Conservation (phyloP, 2,329 filamentous ascomycete species). For the Ascocoryne sarcoides region DNA sequence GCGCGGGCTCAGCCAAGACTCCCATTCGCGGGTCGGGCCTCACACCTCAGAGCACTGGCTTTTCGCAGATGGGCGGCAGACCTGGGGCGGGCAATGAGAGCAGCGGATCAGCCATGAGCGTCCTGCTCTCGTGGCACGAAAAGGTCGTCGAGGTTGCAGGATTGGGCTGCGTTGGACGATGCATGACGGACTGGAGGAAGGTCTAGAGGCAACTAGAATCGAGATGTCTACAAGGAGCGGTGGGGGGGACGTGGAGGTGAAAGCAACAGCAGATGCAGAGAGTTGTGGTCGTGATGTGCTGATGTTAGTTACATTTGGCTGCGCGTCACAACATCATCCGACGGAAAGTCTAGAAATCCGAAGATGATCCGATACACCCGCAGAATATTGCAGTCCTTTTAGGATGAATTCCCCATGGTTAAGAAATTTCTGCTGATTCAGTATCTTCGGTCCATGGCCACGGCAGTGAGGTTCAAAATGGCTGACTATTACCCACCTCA, state of each 20-base stretch:
- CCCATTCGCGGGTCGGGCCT: constrained; percentile 35
- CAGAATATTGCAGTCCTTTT: no score
- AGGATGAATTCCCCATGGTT: no score
- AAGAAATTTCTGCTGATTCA: background rate
- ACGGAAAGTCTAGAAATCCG: no score
- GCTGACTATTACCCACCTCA: background rate
- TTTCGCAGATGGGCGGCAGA: constrained; percentile 65
- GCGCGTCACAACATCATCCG: no score
- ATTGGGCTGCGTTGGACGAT: constrained; percentile 80
- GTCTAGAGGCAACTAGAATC: constrained; percentile 44
- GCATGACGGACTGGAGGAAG: constrained; percentile 93
- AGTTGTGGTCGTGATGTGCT: background rate
- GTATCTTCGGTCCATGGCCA: background rate
- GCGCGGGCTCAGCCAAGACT: constrained; percentile 26
- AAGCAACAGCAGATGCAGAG: background rate
- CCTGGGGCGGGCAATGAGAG: constrained; percentile 51
- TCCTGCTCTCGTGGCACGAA: constrained; percentile 96
- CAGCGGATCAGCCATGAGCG: constrained; percentile 86
- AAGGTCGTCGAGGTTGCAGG: constrained; percentile 94
- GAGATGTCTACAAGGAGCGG: background rate
- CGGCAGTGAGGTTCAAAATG: background rate
- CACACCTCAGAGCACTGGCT: constrained; percentile 75
- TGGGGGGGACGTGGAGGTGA: background rate
- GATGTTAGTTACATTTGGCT: no score
- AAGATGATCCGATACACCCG: no score